Conservation (phyloP, 2,329 filamentous ascomycete genomes). For the Alternaria burnsii region DNA sequence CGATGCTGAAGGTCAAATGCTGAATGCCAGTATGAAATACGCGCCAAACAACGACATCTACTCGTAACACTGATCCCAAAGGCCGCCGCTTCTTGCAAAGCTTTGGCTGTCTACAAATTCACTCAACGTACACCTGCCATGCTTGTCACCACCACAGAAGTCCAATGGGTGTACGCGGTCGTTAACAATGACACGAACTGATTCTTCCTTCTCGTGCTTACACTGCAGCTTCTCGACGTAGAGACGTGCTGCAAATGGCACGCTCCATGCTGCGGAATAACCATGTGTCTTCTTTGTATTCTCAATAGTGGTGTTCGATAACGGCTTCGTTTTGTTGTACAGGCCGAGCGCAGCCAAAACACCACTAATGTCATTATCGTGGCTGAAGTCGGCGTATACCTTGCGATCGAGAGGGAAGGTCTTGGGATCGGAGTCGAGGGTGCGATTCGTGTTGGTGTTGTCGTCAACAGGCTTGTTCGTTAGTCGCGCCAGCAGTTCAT, state of each 20-base stretch:
- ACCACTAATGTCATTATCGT: conserved; percentile 86
- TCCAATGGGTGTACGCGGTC: conserved; percentile 78
- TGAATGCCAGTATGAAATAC: not conserved
- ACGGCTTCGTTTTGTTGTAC: conserved; percentile 70
- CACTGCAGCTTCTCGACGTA: conserved; percentile 91
- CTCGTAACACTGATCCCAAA: conserved; percentile 71
- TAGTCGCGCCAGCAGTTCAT: conserved; percentile 85
- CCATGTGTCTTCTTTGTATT: conserved; percentile 66
- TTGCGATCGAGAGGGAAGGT: conserved; percentile 75
- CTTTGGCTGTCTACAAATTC: conserved; percentile 77
- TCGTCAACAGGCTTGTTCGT: conserved; percentile 75
- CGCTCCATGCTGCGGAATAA: conserved; percentile 78
- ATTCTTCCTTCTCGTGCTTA: conserved; percentile 65
- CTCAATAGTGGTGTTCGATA: conserved; percentile 57
- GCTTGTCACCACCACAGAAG: conserved; percentile 72
- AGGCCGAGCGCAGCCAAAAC: conserved; percentile 81
- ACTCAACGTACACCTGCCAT: conserved; percentile 74
- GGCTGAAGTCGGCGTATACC: conserved; percentile 89
- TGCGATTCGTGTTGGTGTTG: conserved; percentile 78
- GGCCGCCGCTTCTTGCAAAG: conserved; percentile 76
- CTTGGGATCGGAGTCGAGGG: conserved; percentile 70
- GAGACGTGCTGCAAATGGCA: conserved; percentile 81
- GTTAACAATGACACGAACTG: conserved; percentile 83
- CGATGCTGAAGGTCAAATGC: not conserved
- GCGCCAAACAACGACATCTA: not conserved